Evolutionary conservation across 2,329 filamentous ascomycete species (phyloP).

Genomic region (Hortaea sp.): DNA sequence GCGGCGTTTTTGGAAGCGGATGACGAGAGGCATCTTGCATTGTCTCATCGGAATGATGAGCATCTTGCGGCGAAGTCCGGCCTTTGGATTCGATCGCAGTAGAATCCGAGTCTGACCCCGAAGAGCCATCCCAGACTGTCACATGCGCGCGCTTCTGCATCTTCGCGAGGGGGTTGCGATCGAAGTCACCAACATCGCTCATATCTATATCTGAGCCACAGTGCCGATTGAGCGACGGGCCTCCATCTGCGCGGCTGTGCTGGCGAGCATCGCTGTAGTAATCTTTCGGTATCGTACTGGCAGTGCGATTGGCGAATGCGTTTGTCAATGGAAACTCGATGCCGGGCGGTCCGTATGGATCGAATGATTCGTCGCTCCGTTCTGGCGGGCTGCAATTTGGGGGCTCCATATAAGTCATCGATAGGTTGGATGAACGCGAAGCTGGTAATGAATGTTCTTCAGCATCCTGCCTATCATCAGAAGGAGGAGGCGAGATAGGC

Average conservation of each 20-base stretch:
- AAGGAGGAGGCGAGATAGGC: constrained; percentile 24
- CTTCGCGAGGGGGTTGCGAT: constrained; percentile 3
- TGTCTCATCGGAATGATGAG: background rate
- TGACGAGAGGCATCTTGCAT: background rate
- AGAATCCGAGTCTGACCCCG: constrained; percentile 18
- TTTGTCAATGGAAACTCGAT: constrained; percentile 22
- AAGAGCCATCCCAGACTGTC: constrained; percentile 29
- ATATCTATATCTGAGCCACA: constrained; percentile 10
- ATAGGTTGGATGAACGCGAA: constrained; percentile 4
- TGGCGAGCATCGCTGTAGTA: background rate
- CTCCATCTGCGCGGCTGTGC: background rate
- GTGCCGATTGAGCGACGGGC: background rate
- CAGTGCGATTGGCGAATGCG: constrained; percentile 34
- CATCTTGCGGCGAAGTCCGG: background rate
- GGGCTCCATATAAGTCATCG: background rate
- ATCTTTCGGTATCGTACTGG: constrained; percentile 14
- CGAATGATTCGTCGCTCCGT: constrained; percentile 14
- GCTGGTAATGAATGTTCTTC: constrained; percentile 6
- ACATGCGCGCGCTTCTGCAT: background rate
- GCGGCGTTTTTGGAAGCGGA: background rate
- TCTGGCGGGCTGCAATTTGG: constrained; percentile 10
- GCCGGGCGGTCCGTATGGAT: constrained; percentile 17
- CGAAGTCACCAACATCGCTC: constrained; percentile 16
- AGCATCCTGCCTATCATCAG: constrained; percentile 8
- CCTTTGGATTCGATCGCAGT: constrained; percentile 2